Base-by-base conservation (phyloP, 768 basidiomycete species). In the Tulasnella sp. region DNA sequence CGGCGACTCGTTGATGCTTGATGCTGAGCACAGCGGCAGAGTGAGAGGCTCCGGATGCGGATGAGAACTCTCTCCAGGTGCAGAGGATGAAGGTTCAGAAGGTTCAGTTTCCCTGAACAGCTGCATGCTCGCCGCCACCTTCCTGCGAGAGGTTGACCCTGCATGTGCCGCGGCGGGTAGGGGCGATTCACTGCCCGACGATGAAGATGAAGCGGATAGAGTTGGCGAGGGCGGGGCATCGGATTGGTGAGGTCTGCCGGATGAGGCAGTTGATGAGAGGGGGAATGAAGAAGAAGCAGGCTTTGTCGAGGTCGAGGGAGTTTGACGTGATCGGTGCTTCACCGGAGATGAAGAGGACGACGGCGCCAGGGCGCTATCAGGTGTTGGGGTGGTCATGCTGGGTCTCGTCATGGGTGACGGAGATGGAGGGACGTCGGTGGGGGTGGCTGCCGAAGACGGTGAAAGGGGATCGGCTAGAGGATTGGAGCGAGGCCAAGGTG, bases 81-180 rank as follows among this genome's bases (percentile, higher is more conserved):
- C 22, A 22, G 49, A 37, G 38, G 71, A 40, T 3, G 45, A 42
- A 15, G 73, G 3, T 38, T 52, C 29, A 29, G 74, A 69, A 19
- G 64, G 49, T 52, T 69, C 84, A 0, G 91, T 90, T 83, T 93
- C 91, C 80, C 91, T 93, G 86, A 94, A 94, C 14, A 94, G 86
- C 79, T 93, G 90, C 14, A 94, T 85, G 6, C 90, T 89, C 14
- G 91, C 92, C 1, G 93, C 93, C 39, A 94, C 93, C 82, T 94
- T 94, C 79, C 93, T 89, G 38, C 92, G 79, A 19, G 76, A 76
- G 9, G 72, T 37, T 0, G 76, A 36, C 31, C 78, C 58, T 34
- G 54, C n/a, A 31, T 78, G 38, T 7, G 70, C 68, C n/a, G n/a
- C n/a, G 17, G 58, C 31, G 38, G 76, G 74, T 22, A 74, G 75